phyloP scores from a whole-genome alignment of 2,329 filamentous ascomycete genomes.

The Lecanicillium sp. region DNA sequence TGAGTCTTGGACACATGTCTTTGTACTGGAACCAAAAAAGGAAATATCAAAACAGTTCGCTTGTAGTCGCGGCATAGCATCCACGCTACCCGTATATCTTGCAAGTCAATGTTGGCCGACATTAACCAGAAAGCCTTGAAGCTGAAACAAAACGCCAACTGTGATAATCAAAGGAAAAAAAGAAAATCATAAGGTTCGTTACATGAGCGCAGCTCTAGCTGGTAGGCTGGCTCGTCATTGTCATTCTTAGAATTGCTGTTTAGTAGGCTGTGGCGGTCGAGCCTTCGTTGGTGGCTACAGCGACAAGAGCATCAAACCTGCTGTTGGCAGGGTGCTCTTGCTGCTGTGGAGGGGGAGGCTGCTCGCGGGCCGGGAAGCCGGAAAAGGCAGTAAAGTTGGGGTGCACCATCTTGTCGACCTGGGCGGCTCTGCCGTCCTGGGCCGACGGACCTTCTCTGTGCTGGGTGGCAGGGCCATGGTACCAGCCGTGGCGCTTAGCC shows the following conservation, averaged over 20 bases:
- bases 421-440: conserved; percentile 32
- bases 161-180: neutral
- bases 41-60: neutral
- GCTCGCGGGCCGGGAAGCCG: conserved; percentile 40
- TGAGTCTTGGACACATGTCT: conserved; percentile 12
- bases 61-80: neutral
- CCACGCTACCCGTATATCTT: conserved; percentile 5
- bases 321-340: conserved; percentile 12
- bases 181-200: conserved; percentile 7
- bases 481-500: conserved; percentile 66
- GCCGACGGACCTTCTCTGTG: conserved; percentile 31
- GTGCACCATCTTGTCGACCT: conserved; percentile 52
- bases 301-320: conserved; percentile 37
- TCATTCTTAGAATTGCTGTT: too few species aligned
- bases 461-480: conserved; percentile 47
- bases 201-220: neutral
- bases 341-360: conserved; percentile 19
- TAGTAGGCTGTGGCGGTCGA: conserved; percentile 37
- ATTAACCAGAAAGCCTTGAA: neutral
- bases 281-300: conserved; percentile 39
- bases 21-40: neutral
- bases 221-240: neutral
- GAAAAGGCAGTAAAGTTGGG: conserved; percentile 49
- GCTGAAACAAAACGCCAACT: neutral
- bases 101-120: neutral